Conservation (phyloP, 805 yeast species). For the Saturnispora silvae region DNA sequence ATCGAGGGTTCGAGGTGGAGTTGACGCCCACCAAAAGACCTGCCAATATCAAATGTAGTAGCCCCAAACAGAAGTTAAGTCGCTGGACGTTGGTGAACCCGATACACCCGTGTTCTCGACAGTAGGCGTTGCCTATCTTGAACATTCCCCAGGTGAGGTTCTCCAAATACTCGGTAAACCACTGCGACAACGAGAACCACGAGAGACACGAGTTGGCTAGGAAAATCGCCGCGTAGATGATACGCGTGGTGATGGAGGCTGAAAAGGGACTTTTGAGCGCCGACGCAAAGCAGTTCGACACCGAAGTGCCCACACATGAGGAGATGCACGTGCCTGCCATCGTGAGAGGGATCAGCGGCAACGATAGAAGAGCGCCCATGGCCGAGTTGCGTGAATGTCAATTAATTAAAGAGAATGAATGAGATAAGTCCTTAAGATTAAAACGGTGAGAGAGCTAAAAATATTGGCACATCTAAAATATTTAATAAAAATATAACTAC, state of each 20-base stretch:
- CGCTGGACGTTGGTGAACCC: constrained; percentile 95
- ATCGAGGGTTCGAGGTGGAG: constrained; percentile 67
- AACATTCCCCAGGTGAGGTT: constrained; percentile 58
- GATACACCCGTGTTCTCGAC: constrained; percentile 75
- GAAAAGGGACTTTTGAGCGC: constrained; percentile 32
- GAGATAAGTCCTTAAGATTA: no score
- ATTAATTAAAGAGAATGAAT: no score
- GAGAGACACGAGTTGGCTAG: constrained; percentile 71
- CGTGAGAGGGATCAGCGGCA: constrained; percentile 53
- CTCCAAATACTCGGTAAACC: constrained; percentile 64
- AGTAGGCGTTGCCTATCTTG: constrained; percentile 41
- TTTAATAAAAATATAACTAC: no score
- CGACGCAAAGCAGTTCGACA: constrained; percentile 50
- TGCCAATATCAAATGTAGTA: constrained; percentile 66
- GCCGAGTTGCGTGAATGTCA: no score
- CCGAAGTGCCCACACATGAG: constrained; percentile 46
- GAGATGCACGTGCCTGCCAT: constrained; percentile 52
- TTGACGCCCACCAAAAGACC: constrained; percentile 58
- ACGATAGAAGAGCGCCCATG: constrained; percentile 63
- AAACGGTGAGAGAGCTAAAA: no score
- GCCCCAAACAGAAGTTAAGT: constrained; percentile 77
- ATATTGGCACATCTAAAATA: no score
- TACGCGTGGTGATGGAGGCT: constrained; percentile 73
- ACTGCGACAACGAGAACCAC: constrained; percentile 86
- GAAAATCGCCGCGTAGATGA: constrained; percentile 74